phyloP scores from a whole-genome alignment of 371 early-diverging fungal species.

The Zopfochytrium polystomum region DNA sequence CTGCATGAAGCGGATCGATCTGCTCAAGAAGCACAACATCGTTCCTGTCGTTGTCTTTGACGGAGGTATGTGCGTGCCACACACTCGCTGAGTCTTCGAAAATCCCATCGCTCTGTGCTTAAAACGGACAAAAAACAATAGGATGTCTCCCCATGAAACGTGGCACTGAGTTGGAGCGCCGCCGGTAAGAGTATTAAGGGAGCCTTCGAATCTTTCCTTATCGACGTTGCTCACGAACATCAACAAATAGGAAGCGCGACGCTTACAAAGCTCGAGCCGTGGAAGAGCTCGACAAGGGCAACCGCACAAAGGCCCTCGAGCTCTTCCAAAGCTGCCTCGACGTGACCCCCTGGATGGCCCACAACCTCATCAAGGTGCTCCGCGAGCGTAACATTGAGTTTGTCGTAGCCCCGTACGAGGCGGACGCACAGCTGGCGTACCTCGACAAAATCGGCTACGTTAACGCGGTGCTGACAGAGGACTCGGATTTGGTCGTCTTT shows the following conservation, averaged over 20 bases:
- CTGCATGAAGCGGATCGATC: slow-evolving; percentile 67
- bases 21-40: slow-evolving; percentile 69
- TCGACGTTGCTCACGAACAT: not conserved
- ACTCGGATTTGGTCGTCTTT: slow-evolving; percentile 95
- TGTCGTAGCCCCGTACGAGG: slow-evolving; percentile 97
- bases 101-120: slow-evolving; percentile 1
- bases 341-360: slow-evolving; percentile 67
- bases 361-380: slow-evolving; percentile 72
- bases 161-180: slow-evolving; percentile 70
- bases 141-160: slow-evolving; percentile 79
- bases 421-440: slow-evolving; percentile 96
- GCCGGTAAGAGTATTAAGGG: slow-evolving; percentile 38
- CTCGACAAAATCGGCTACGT: slow-evolving; percentile 70
- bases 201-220: not conserved
- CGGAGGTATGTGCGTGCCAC: slow-evolving; percentile 57
- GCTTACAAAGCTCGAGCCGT: slow-evolving; percentile 54
- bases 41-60: slow-evolving; percentile 95
- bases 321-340: slow-evolving; percentile 68
- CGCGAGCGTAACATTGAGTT: slow-evolving; percentile 62
- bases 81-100: not conserved
- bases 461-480: slow-evolving; percentile 90
- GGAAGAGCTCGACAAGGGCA: slow-evolving; percentile 47
- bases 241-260: slow-evolving; percentile 49
- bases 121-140: not conserved
- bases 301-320: slow-evolving; percentile 62